Evolutionary conservation across 306 rosid genomes (phyloP).

Genomic region (Lagenaria siceraria): DNA sequence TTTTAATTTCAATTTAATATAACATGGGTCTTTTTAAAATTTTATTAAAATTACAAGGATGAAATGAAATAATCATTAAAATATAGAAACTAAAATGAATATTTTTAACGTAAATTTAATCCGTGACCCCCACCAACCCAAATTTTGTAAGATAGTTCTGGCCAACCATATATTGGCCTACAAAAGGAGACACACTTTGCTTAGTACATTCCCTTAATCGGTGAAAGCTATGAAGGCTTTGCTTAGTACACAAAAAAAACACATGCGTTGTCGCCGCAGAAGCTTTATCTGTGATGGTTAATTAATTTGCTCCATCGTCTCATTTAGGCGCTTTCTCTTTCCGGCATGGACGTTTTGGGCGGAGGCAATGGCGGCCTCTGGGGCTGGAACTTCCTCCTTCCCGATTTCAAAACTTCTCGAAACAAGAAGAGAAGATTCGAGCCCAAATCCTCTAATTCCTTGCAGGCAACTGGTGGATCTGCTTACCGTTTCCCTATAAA

Average conservation of each 20-base stretch:
- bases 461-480: conserved; percentile 32
- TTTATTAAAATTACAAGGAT: no score
- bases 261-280: neutral
- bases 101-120: no score
- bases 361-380: conserved; percentile 46
- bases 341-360: conserved; percentile 51
- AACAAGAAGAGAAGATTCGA: conserved; percentile 28
- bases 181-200: no score
- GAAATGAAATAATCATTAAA: no score
- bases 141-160: no score
- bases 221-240: neutral
- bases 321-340: neutral
- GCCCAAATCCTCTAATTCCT: conserved; percentile 31
- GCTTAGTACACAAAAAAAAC: neutral
- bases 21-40: no score
- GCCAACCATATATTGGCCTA: no score
- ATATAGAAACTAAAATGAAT: no score
- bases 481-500: conserved; percentile 54
- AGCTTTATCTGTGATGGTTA: neutral
- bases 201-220: no score
- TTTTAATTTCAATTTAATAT: no score
- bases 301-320: neutral
- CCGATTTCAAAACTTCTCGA: conserved; percentile 16
- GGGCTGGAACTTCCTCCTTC: conserved; percentile 39
- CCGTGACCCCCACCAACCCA: no score